Conservation (phyloP, 139 green algal genomes). For the Micromonas commoda region DNA sequence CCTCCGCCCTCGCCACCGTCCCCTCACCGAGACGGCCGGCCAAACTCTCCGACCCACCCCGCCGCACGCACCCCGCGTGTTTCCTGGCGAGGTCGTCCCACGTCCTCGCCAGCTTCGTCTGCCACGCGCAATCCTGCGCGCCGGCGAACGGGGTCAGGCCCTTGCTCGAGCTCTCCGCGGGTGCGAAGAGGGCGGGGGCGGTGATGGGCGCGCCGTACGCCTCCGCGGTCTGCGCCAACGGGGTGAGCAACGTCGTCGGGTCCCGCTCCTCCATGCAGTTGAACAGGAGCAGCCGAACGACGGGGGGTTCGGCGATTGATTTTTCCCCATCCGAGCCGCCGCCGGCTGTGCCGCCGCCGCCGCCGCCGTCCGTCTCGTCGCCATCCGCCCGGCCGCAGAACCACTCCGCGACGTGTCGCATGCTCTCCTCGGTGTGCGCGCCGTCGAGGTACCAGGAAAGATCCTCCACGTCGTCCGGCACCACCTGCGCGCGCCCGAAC, state of each 20-base stretch:
- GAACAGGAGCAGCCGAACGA: background rate
- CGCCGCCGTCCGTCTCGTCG: background rate
- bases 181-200: background rate
- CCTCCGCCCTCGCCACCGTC: too few species aligned
- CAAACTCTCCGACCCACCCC: too few species aligned
- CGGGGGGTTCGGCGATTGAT: too few species aligned
- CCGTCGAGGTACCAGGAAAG: slow-evolving; percentile 90
- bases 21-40: too few species aligned
- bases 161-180: background rate
- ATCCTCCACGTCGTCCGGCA: slow-evolving; percentile 23
- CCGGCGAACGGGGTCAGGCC: background rate
- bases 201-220: background rate
- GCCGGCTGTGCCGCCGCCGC: background rate
- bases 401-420: slow-evolving; percentile 79
- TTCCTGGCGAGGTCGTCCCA: background rate
- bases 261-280: slow-evolving; percentile 16
- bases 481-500: slow-evolving; percentile 72
- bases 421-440: slow-evolving; percentile 90
- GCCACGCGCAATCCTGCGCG: background rate
- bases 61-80: background rate
- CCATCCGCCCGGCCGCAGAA: slow-evolving; percentile 48
- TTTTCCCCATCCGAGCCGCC: background rate
- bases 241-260: background rate
- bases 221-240: background rate
- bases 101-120: background rate